A percentile compares a stretch with the other conserved stretches of the same genome.
Evolutionary conservation across 768 basidiomycete genomes (phyloP).

Genomic region (Rhizopogon sp.): DNA sequence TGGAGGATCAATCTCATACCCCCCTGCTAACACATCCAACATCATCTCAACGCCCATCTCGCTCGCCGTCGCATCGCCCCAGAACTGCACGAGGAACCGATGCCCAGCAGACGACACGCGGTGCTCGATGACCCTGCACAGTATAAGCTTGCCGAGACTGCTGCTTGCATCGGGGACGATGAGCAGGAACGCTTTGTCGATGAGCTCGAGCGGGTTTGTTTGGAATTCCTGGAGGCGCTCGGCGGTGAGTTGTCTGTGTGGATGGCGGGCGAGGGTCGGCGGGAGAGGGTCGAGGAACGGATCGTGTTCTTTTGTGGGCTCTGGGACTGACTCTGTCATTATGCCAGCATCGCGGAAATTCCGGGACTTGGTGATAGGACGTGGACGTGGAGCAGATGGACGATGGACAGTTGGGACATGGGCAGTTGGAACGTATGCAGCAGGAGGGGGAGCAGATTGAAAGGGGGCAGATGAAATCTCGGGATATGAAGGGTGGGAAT

Average conservation of each 20-base stretch:
- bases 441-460: no score
- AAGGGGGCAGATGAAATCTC: no score
- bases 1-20: not conserved
- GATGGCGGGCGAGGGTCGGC: not conserved
- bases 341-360: not conserved
- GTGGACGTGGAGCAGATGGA: no score
- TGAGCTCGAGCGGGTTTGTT: not conserved
- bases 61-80: not conserved
- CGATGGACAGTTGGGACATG: no score
- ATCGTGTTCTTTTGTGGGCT: not conserved
- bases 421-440: no score
- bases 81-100: not conserved
- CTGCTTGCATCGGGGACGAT: not conserved
- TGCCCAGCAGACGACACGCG: not conserved
- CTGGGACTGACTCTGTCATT: not conserved
- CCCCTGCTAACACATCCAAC: not conserved
- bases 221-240: not conserved
- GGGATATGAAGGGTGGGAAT: no score
- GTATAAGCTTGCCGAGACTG: not conserved
- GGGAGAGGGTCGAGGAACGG: not conserved
- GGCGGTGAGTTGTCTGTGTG: not conserved
- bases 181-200: not conserved
- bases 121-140: not conserved
- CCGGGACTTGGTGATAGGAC: not conserved
- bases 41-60: not conserved